Base-by-base conservation (phyloP, 2,329 filamentous ascomycete genomes). In the Alternaria triticimaculans region DNA sequence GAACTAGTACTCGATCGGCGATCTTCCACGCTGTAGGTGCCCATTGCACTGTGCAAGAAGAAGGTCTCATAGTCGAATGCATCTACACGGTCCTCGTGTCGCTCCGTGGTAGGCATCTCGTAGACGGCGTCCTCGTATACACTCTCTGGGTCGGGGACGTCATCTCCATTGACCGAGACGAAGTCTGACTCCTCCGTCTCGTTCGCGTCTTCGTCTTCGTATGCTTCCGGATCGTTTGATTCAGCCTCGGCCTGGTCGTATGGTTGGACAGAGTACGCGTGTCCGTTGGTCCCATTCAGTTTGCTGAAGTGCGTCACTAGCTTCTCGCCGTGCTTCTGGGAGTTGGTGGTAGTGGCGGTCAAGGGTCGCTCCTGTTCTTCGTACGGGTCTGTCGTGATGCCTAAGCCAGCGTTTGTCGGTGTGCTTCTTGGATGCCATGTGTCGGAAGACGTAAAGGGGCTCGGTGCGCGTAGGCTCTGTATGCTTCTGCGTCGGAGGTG, bases 61-160 rank as follows among this genome's bases (percentile, higher is more conserved):
- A 97, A 97, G 76, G 97, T 90, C 78, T 97, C 92, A 67, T 98
- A 98, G 78, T 98, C 95, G 74, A 98, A 98, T 1, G 94, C 94
- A 79, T 98, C 95, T 69, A 94, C 90, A 20, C 95, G 91, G 78
- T 97, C 94, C 81, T 98, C 95, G 74, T 98, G 95, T 0, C 93
- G 93, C 58, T 76, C 80, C 6, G 76, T 72, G 25, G 71, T 68
- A 4, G 77, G 71, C 72, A 76, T 76, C 55, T 81, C 71, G 65
- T 79, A 79, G 8, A 74, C 76, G n/a, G 82, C 81, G 62, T 84
- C 83, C 69, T 83, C 81, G 64, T 84, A 84, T 15, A 83, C 75
- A 60, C 80, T 83, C 15, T 75, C 71, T 11, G 64, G 70, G 28
- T 57, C 69, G 12, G 44, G 51, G 10, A 75, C 73, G 4, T 54